phyloP scores from a whole-genome alignment of 805 yeast genomes.

The Saturnispora halmiae region DNA sequence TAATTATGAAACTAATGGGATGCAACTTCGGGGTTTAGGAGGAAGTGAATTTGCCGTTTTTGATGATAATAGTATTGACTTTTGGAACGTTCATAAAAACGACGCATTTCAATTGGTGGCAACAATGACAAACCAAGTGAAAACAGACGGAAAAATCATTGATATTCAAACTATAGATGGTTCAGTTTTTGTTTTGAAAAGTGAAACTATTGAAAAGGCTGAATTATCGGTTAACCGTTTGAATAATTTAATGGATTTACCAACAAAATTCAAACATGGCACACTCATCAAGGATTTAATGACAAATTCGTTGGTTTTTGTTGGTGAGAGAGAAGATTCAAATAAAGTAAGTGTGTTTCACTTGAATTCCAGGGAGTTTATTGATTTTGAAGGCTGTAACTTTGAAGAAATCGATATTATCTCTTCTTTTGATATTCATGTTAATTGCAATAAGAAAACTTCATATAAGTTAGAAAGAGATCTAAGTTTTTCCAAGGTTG shows the following conservation, averaged over 20 bases:
- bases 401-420: constrained; percentile 4
- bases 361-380: background rate
- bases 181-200: constrained; percentile 4
- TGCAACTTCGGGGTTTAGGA: background rate
- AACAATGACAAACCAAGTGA: background rate
- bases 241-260: constrained; percentile 9
- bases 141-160: constrained; percentile 11
- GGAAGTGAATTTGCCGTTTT: background rate
- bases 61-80: background rate
- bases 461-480: constrained; percentile 8
- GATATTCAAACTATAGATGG: constrained; percentile 11
- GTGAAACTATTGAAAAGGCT: background rate
- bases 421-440: constrained; percentile 2
- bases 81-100: background rate
- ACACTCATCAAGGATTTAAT: background rate
- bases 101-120: background rate
- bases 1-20: constrained; percentile 12
- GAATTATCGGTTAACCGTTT: background rate
- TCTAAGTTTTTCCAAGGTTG: background rate
- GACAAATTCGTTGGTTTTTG: background rate
- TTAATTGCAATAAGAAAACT: constrained; percentile 9
- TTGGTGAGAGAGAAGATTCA: background rate
- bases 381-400: constrained; percentile 5
- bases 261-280: background rate
- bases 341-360: background rate